Percentiles rank a stretch among this genome's conserved stretches.
Conservation (phyloP, 345 rosid species). For the Eucalyptus dawsonii region DNA sequence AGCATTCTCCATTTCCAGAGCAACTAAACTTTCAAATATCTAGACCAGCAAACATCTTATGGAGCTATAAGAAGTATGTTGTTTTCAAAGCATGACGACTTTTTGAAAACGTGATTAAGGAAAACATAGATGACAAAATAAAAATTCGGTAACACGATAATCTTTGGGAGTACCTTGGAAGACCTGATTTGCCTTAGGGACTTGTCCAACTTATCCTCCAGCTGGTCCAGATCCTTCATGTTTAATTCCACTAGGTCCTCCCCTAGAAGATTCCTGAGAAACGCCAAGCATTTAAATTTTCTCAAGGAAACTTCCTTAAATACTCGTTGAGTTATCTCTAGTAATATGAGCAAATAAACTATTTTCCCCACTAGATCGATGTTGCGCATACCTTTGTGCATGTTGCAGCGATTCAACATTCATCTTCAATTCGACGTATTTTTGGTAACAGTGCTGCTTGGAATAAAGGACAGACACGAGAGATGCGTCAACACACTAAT, state of each 20-base stretch:
- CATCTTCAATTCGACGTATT: slow-evolving; percentile 53
- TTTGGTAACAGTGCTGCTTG: slow-evolving; percentile 48
- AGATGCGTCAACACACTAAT: not conserved
- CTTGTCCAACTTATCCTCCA: slow-evolving; percentile 32
- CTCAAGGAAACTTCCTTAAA: not conserved
- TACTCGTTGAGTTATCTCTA: not conserved
- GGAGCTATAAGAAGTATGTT: not conserved
- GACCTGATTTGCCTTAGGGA: slow-evolving; percentile 33
- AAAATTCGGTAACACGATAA: not conserved
- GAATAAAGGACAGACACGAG: not conserved
- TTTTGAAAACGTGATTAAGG: not conserved
- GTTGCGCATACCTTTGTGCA: slow-evolving; percentile 42
- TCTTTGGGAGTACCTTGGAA: slow-evolving; percentile 19
- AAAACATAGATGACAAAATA: not conserved
- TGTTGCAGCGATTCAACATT: slow-evolving; percentile 48
- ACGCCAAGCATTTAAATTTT: not conserved
- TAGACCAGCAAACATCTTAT: not conserved
- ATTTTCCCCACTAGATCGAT: not conserved
- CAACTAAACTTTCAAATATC: not conserved
- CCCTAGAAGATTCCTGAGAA: slow-evolving; percentile 32
- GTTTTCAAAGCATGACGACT: not conserved
- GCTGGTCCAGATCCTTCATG: slow-evolving; percentile 20
- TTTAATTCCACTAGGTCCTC: slow-evolving; percentile 29
- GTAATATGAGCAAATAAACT: not conserved
- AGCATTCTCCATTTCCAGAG: not conserved